Evolutionary conservation across 1,139 yeast genomes (phyloP).

Genomic region (Suhomyces coccinellae): DNA sequence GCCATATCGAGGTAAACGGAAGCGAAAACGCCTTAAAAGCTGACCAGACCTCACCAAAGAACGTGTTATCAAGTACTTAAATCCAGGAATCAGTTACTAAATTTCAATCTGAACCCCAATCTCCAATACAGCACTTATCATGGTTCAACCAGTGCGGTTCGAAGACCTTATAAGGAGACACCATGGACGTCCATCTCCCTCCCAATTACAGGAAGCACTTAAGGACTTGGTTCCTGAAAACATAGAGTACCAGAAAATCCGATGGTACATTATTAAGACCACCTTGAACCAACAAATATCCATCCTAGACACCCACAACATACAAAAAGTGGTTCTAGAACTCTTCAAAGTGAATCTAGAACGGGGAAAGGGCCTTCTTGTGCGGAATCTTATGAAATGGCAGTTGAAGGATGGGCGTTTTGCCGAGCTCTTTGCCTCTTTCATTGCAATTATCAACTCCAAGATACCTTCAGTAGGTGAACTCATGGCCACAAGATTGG

Average conservation of each 20-base stretch:
- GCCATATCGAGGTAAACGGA: no score
- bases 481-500: constrained; percentile 52
- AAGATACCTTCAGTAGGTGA: constrained; percentile 72
- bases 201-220: neutral
- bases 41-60: no score
- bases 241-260: constrained; percentile 39
- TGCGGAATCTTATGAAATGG: constrained; percentile 56
- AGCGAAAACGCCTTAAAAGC: no score
- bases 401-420: constrained; percentile 43
- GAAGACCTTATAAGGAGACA: neutral
- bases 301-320: constrained; percentile 45
- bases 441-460: constrained; percentile 62
- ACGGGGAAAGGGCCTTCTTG: constrained; percentile 62
- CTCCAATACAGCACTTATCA: no score
- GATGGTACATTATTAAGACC: constrained; percentile 57
- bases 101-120: no score
- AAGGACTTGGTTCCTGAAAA: neutral
- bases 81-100: no score
- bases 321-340: constrained; percentile 48
- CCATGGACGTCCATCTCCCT: neutral
- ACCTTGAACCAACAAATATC: constrained; percentile 50
- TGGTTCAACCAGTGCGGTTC: neutral
- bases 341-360: constrained; percentile 55
- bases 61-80: no score
- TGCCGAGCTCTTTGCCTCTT: constrained; percentile 56